A percentile compares a stretch with the other conserved stretches of the same genome.
Conservation (phyloP, 768 basidiomycete genomes). For the Termitomyces sp. region DNA sequence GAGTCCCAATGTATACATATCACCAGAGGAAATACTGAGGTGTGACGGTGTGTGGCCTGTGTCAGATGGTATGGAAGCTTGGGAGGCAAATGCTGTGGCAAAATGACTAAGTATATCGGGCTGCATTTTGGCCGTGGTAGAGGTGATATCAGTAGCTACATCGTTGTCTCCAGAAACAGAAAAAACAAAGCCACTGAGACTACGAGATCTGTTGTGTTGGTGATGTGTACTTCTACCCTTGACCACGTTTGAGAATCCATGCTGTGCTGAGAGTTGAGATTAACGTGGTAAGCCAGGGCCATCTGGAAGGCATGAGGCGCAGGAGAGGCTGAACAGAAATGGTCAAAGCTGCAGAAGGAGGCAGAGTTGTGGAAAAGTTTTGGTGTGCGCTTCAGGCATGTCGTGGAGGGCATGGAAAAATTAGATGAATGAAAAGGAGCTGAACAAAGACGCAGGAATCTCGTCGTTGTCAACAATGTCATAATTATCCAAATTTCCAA, state of each 20-base stretch:
- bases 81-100: constrained; percentile 39
- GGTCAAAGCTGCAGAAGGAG: constrained; percentile 37
- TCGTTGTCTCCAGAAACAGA: constrained; percentile 7
- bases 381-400: constrained; percentile 27
- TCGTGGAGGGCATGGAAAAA: constrained; percentile 24
- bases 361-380: constrained; percentile 29
- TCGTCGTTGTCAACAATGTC: constrained; percentile 48
- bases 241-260: constrained; percentile 21
- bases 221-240: constrained; percentile 18
- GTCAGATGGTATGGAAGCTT: constrained; percentile 36
- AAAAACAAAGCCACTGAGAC: constrained; percentile 36
- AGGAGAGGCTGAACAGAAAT: constrained; percentile 38
- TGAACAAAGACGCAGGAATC: constrained; percentile 26
- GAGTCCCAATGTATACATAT: constrained; percentile 46
- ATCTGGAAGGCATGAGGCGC: constrained; percentile 24
- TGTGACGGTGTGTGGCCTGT: constrained; percentile 37
- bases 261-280: constrained; percentile 33
- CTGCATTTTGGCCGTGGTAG: constrained; percentile 43
- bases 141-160: constrained; percentile 10
- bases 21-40: constrained; percentile 58
- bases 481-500: constrained; percentile 35
- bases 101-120: constrained; percentile 65
- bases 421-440: constrained; percentile 2
- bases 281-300: constrained; percentile 27
- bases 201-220: constrained; percentile 43